These are phyloP conservation scores for Monosporascus cannonballus DNA, from an alignment of 2,329 filamentous ascomycete species.

Conservation along the genomic window DNA sequence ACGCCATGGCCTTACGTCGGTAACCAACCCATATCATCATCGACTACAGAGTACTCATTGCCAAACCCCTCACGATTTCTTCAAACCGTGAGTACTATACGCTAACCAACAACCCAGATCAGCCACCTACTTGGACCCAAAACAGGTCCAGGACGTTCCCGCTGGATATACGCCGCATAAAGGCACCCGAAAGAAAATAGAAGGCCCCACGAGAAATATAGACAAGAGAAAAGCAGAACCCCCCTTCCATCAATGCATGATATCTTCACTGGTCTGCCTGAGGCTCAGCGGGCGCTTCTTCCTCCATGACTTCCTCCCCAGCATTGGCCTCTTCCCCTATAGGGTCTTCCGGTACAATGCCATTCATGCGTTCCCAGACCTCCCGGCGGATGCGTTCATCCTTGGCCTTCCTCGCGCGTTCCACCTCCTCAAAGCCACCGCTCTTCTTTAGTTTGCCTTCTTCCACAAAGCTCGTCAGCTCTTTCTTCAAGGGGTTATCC, in stretches of 20 bases:
- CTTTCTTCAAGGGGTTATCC: constrained; percentile 74
- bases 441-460: constrained; percentile 94
- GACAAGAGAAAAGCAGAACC: no score
- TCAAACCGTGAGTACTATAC: background rate
- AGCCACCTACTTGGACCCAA: background rate
- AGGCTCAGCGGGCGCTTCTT: background rate
- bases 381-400: constrained; percentile 83
- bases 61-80: background rate
- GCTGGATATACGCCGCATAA: no score
- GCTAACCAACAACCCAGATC: background rate
- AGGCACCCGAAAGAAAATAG: background rate
- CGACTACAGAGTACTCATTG: background rate
- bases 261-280: background rate
- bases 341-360: constrained; percentile 38
- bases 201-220: background rate
- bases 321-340: constrained; percentile 30
- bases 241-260: no score
- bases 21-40: background rate
- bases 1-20: background rate
- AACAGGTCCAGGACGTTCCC: background rate
- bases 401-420: constrained; percentile 74
- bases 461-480: constrained; percentile 77
- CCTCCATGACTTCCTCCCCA: background rate
- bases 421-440: constrained; percentile 89
- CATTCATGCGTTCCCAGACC: constrained; percentile 64